Evolutionary conservation across 2,329 filamentous ascomycete genomes (phyloP).

Genomic region (Aspergillus puulaauensis): DNA sequence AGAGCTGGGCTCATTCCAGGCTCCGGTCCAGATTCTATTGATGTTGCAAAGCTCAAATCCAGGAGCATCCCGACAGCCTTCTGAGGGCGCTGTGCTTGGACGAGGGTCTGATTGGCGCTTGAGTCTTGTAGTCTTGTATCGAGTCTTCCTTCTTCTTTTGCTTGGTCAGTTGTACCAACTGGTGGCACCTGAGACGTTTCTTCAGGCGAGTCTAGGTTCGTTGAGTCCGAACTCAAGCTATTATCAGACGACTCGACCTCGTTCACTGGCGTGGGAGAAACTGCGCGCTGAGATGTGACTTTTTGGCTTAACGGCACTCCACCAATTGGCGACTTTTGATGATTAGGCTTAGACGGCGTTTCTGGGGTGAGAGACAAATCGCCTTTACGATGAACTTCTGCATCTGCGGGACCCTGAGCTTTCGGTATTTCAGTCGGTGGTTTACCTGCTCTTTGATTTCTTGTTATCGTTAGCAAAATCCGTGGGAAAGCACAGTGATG

Average conservation of each 20-base stretch:
- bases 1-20: slow-evolving; percentile 16
- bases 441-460: not conserved
- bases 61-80: slow-evolving; percentile 18
- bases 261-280: not conserved
- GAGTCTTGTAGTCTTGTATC: not conserved
- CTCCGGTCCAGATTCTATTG: not conserved
- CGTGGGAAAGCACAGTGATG: not conserved
- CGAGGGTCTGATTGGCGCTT: not conserved
- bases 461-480: slow-evolving; percentile 8
- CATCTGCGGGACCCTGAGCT: not conserved
- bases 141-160: not conserved
- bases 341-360: not conserved
- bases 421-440: not conserved
- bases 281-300: not conserved
- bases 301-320: not conserved
- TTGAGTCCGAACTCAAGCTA: not conserved
- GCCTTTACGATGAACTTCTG: not conserved
- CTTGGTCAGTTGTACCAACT: not conserved
- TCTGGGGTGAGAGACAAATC: not conserved
- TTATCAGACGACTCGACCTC: not conserved
- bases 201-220: not conserved
- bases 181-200: not conserved
- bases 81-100: not conserved
- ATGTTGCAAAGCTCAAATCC: slow-evolving; percentile 18
- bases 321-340: not conserved